Conservation (phyloP, 495 filamentous ascomycete species). For the Neurospora tetraspora region DNA sequence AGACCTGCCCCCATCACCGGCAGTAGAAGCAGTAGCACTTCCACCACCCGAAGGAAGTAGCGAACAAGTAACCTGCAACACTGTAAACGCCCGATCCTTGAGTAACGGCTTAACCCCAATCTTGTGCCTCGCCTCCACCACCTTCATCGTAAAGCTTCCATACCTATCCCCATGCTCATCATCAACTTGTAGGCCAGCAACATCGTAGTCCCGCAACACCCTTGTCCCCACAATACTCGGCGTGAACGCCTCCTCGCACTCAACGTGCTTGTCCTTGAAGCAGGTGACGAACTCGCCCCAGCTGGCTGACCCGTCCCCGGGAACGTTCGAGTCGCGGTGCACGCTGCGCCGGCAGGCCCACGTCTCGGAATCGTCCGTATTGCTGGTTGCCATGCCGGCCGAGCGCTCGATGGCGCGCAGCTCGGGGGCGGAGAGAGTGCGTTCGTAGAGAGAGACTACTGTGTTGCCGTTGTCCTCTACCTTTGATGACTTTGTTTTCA, state of each 20-base stretch:
- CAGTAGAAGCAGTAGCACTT: too few relatives aligned
- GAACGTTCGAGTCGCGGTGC: conserved; percentile 40
- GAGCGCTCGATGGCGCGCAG: conserved; percentile 9
- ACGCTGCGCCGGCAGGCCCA: conserved; percentile 56
- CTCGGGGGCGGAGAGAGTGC: conserved; percentile 28
- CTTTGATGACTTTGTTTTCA: conserved; percentile 31
- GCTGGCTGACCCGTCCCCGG: conserved; percentile 47
- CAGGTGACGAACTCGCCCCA: conserved; percentile 55
- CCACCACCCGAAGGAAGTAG: not conserved
- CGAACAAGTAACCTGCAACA: conserved; percentile 34
- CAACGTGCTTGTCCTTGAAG: conserved; percentile 51
- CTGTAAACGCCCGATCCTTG: conserved; percentile 46
- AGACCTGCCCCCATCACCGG: not conserved
- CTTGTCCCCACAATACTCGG: conserved; percentile 51
- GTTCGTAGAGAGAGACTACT: conserved; percentile 35
- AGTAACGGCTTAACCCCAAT: conserved; percentile 36
- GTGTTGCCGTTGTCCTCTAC: conserved; percentile 30
- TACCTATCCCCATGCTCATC: conserved; percentile 29
- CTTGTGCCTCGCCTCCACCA: conserved; percentile 40
- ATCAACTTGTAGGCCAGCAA: conserved; percentile 9
- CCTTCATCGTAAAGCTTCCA: conserved; percentile 41
- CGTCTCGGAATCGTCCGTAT: conserved; percentile 2
- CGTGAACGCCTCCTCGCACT: conserved; percentile 64
- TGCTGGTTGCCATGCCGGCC: not conserved
- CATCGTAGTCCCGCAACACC: conserved; percentile 41